phyloP scores from a whole-genome alignment of 345 rosid genomes.

The Eucalyptus pauciflora region DNA sequence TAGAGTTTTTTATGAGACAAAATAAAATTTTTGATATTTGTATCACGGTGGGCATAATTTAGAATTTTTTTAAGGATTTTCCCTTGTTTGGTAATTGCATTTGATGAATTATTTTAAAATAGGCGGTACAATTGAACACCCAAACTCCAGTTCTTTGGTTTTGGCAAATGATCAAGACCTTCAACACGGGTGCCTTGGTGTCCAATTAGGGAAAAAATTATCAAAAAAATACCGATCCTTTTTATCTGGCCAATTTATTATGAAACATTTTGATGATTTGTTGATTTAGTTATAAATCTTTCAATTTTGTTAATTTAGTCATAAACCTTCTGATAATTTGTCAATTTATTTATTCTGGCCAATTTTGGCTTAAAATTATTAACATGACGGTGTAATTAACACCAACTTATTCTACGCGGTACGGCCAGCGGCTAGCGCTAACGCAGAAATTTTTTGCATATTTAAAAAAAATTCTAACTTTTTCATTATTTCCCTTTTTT shows the following conservation, averaged over 20 bases:
- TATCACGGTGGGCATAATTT: too few species aligned
- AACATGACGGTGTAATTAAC: too few species aligned
- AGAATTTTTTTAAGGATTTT: too few species aligned
- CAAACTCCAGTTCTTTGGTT: not conserved
- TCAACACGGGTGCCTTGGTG: not conserved
- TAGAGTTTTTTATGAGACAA: too few species aligned
- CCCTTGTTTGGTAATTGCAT: not conserved
- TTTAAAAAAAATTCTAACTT: too few species aligned
- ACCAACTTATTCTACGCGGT: rapidly evolving
- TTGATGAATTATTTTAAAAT: too few species aligned
- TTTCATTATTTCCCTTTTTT: too few species aligned
- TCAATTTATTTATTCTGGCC: rapidly evolving
- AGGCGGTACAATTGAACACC: not conserved
- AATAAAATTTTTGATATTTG: too few species aligned
- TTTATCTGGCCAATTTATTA: not conserved
- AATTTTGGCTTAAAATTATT: not conserved
- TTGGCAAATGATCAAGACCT: not conserved
- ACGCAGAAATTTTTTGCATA: rapidly evolving
- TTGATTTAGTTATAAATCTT: too few species aligned
- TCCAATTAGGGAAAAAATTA: not conserved
- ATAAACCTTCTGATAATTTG: rapidly evolving
- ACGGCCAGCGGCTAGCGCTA: rapidly evolving
- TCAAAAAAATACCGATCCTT: not conserved
- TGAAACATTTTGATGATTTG: not conserved
- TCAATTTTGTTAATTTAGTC: not conserved